Percentiles rank a stretch among this genome's conserved stretches.
Evolutionary conservation across 495 filamentous ascomycete species (phyloP).

Genomic region (Rhypophila decipiens): DNA sequence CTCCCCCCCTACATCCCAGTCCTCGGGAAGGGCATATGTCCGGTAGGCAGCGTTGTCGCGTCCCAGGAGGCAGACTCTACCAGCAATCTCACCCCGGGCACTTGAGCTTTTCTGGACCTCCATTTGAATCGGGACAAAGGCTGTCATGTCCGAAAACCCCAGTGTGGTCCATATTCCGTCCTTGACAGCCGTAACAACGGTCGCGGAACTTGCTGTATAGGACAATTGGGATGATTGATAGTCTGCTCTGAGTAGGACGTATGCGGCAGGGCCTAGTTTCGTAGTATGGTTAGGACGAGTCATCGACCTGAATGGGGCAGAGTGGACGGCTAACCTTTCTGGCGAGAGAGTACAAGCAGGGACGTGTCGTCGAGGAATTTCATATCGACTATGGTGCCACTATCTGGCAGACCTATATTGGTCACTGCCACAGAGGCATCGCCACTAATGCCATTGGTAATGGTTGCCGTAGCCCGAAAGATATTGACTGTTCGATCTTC

Average conservation of each 20-base stretch:
- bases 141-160: conserved; percentile 23
- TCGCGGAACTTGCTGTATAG: no score
- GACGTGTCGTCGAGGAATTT: conserved; percentile 40
- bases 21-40: conserved; percentile 32
- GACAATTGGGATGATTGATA: conserved; percentile 14
- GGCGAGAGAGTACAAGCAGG: conserved; percentile 38
- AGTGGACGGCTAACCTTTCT: conserved; percentile 31
- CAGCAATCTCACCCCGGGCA: conserved; percentile 28
- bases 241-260: conserved; percentile 6
- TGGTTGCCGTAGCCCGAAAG: conserved; percentile 30
- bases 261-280: neutral
- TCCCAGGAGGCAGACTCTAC: conserved; percentile 40
- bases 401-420: conserved; percentile 32
- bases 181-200: no score
- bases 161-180: conserved; percentile 9
- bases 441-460: conserved; percentile 39
- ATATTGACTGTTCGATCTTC: conserved; percentile 36
- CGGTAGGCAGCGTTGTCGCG: conserved; percentile 36
- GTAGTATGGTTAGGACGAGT: neutral
- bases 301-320: no score
- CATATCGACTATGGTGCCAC: conserved; percentile 36
- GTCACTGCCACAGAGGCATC: conserved; percentile 22
- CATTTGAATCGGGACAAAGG: conserved; percentile 41
- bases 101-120: conserved; percentile 34
- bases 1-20: conserved; percentile 8